Base-by-base conservation (phyloP, 75 land plant genomes). In the Pseudotsuga menziesii region DNA sequence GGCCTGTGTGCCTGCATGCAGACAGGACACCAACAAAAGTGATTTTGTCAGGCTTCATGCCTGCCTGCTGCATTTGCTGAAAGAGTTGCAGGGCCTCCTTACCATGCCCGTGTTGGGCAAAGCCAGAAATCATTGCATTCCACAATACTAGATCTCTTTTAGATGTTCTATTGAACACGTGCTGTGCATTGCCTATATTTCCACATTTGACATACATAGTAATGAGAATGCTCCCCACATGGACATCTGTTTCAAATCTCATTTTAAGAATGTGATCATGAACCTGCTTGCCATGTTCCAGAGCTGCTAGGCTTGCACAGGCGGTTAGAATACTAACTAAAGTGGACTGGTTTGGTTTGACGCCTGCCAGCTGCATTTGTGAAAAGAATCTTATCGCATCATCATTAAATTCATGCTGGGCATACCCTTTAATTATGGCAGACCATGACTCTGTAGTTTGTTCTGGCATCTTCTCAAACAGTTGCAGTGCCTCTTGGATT, bases 71-170 rank as follows among this genome's bases (percentile, higher is more conserved):
- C 81, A 80, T 80, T 56, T 58, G 22, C 54, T 23, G 29, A 77
- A 80, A 80, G 20, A 80, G 36, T n/a, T 58, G 20, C 20, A 80
- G 32, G 3, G 81, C 80, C 8, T 80, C 64, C 25, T 39, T 59
- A 14, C 81, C 36, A 25, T 25, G 55, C 17, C 81, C 81, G 62
- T 80, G 62, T 25, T 55, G 56, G 57, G 80, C 81, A 61, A 25
- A 77, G 16, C 58, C 81, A 80, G 44, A 58, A 80, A 80, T 56
- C 80, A 80, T 80, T 26, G 80, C 58, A 29, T 77, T 80, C 80
- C 81, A 80, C 35, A 57, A 59, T 0, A 39, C 64, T 12, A 61
- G 15, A 80, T 80, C 80, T 20, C 41, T 58, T 41, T 60, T 16
- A 39, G 80, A 77, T 5, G 56, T 15, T 23, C 79, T 52, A 39